These are phyloP conservation scores for Austroboletus eburneus DNA, from an alignment of 768 basidiomycete genomes.

Conservation along the genomic window DNA sequence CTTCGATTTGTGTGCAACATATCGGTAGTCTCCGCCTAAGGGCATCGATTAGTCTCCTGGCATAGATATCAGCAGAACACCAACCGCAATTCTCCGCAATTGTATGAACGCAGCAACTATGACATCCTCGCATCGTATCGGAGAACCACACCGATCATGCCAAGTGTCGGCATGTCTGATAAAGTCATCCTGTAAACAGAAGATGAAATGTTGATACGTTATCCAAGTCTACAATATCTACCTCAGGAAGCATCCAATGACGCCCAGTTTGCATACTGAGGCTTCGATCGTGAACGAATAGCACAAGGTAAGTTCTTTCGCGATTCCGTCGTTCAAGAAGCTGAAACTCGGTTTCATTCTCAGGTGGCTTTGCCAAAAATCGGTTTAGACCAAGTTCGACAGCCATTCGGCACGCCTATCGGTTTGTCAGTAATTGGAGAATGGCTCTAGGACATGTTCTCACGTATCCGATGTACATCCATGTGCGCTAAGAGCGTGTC, in stretches of 20 bases:
- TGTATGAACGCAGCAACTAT: constrained; percentile 74
- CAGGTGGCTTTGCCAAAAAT: constrained; percentile 50
- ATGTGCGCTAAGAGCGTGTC: constrained; percentile 55
- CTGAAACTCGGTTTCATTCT: constrained; percentile 61
- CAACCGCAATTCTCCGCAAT: constrained; percentile 73
- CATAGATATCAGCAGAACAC: constrained; percentile 23
- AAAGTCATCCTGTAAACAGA: constrained; percentile 52
- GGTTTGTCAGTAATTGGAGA: constrained; percentile 2
- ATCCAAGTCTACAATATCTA: constrained; percentile 13
- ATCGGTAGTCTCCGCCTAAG: constrained; percentile 76
- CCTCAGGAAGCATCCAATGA: constrained; percentile 85
- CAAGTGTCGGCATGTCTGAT: constrained; percentile 64
- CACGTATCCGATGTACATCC: constrained; percentile 86
- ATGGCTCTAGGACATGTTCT: constrained; percentile 22
- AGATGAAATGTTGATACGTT: constrained; percentile 10
- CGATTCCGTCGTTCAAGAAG: constrained; percentile 74
- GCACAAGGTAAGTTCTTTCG: constrained; percentile 81
- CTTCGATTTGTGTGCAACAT: constrained; percentile 56
- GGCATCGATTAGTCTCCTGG: constrained; percentile 1
- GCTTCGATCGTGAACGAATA: constrained; percentile 84
- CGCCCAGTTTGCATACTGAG: constrained; percentile 83
- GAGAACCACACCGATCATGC: constrained; percentile 56
- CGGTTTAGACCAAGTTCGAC: constrained; percentile 80
- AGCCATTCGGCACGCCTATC: constrained; percentile 81
- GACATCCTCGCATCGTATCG: constrained; percentile 73